Conservation (phyloP, 805 yeast species). For the Lipomyces spencermartinsiae region DNA sequence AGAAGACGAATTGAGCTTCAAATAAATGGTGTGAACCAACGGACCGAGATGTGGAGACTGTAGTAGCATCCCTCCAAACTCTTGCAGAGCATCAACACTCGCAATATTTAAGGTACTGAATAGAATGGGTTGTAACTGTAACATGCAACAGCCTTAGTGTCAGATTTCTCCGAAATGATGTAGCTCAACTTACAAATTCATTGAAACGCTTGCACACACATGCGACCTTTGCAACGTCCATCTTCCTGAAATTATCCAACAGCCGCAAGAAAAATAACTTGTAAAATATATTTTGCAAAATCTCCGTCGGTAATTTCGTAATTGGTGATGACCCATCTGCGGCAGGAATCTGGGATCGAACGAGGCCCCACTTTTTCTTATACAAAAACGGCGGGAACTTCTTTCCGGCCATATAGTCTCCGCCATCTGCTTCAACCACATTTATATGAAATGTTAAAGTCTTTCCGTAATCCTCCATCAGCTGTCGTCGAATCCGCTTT, state of each 20-base stretch:
- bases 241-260: conserved; percentile 18
- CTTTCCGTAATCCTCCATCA: conserved; percentile 15
- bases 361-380: conserved; percentile 26
- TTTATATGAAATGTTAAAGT: conserved; percentile 3
- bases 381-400: conserved; percentile 21
- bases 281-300: conserved; percentile 21
- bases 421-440: not conserved
- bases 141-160: not conserved
- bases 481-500: conserved; percentile 19
- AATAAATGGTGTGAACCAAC: conserved; percentile 13
- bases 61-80: conserved; percentile 10
- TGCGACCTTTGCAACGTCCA: conserved; percentile 25
- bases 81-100: conserved; percentile 10
- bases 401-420: not conserved
- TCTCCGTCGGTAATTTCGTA: conserved; percentile 24
- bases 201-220: conserved; percentile 10
- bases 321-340: conserved; percentile 25
- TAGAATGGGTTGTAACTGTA: conserved; percentile 25
- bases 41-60: conserved; percentile 15
- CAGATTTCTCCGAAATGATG: not conserved
- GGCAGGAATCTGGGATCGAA: conserved; percentile 29
- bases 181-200: not conserved
- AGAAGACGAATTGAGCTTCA: conserved; percentile 15
- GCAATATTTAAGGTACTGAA: conserved; percentile 12
- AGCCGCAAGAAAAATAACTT: conserved; percentile 18